A percentile compares a stretch with the other conserved stretches of the same genome.
phyloP scores from a whole-genome alignment of 352 stramenopile species.

The Phytophthora aleatoria region DNA sequence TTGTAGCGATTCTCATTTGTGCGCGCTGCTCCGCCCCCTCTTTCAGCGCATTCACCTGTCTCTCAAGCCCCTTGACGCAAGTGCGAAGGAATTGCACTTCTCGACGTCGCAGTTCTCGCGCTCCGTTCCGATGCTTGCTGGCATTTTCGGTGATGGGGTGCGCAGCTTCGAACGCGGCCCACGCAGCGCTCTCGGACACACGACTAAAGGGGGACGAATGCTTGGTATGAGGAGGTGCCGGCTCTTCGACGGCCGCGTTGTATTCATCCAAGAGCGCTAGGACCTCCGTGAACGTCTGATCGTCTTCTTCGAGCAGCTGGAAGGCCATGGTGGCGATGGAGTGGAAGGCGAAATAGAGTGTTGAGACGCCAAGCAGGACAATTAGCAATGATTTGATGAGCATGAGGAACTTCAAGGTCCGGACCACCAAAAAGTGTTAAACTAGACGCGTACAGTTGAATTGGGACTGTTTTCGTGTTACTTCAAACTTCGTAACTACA shows the following conservation, averaged over 20 bases:
- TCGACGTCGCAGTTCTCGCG: constrained; percentile 33
- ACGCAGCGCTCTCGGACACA: constrained; percentile 12
- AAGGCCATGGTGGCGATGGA: constrained; percentile 1
- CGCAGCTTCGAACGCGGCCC: constrained; percentile 26
- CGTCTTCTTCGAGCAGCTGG: constrained; percentile 30
- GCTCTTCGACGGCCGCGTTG: constrained; percentile 10
- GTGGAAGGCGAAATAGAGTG: constrained; percentile 1
- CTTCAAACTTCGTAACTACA: constrained; percentile 35
- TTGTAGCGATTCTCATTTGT: not conserved
- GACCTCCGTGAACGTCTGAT: constrained; percentile 34
- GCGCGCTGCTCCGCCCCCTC: constrained; percentile 16
- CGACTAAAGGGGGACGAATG: not conserved
- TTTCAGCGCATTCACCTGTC: constrained; percentile 20
- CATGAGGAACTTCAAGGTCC: not conserved
- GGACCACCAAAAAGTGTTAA: not conserved
- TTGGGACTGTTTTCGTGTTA: constrained; percentile 12
- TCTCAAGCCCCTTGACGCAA: constrained; percentile 24
- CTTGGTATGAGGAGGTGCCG: not conserved
- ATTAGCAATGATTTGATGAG: constrained; percentile 1
- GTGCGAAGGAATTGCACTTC: constrained; percentile 35
- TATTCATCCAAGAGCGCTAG: constrained; percentile 38
- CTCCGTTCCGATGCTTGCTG: constrained; percentile 42
- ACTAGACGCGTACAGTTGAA: not conserved
- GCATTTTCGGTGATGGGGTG: constrained; percentile 17
- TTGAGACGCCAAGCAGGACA: constrained; percentile 1